Conservation (phyloP, 2,329 filamentous ascomycete species). For the Pseudogymnoascus sp. region DNA sequence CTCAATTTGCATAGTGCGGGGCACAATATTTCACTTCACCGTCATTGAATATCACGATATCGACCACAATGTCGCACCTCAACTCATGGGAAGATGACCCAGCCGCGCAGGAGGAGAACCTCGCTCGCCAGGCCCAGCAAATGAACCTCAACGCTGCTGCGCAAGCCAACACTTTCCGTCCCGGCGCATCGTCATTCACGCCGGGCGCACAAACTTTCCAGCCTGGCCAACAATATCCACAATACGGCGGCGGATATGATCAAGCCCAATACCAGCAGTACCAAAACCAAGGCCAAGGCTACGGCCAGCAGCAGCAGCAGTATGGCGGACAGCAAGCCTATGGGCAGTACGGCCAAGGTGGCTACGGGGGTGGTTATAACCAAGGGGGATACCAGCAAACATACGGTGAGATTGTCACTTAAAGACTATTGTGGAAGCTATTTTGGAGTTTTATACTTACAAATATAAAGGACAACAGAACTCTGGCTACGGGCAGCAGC, state of each 20-base stretch:
- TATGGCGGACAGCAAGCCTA: conserved; percentile 39
- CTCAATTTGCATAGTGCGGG: conserved; percentile 7
- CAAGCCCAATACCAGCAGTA: conserved; percentile 47
- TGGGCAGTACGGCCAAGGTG: conserved; percentile 44
- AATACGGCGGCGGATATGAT: conserved; percentile 46
- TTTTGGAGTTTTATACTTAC: conserved; percentile 10
- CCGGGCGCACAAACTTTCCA: conserved; percentile 63
- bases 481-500: conserved; percentile 43
- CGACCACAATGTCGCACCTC: conserved; percentile 65
- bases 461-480: conserved; percentile 39
- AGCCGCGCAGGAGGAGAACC: conserved; percentile 63
- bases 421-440: not conserved
- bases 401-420: conserved; percentile 30
- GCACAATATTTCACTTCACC: conserved; percentile 9
- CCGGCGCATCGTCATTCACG: conserved; percentile 61
- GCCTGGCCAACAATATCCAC: conserved; percentile 60
- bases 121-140: conserved; percentile 68
- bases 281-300: conserved; percentile 44
- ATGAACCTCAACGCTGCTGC: conserved; percentile 58
- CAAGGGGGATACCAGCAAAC: conserved; percentile 26
- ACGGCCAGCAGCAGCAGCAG: conserved; percentile 42
- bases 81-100: conserved; percentile 94
- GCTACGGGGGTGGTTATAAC: conserved; percentile 29
- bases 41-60: conserved; percentile 12
- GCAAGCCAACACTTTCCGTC: conserved; percentile 48